Base-by-base conservation (phyloP, 2,329 filamentous ascomycete species). In the Trichothecium roseum region DNA sequence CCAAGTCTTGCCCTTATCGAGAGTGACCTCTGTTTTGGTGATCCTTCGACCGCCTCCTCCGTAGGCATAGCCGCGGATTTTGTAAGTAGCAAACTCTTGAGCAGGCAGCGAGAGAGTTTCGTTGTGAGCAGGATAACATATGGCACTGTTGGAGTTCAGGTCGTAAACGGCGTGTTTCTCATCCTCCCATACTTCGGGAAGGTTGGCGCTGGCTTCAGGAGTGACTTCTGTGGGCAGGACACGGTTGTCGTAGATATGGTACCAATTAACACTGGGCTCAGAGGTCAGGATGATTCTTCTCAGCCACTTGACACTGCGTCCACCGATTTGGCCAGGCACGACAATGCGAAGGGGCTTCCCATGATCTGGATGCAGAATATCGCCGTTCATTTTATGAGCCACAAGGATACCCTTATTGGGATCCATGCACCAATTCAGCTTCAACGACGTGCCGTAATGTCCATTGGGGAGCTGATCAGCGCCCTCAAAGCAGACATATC, bases 81-180 rank as follows among this genome's bases (percentile, higher is more conserved):
- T 74, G 55, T 91, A 93, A 1, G 52, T 69, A 10, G 67, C 50
- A 0, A 61, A 55, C 2, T 61, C 61, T 6, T 62, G 60, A 1
- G 17, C 14, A 10, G 57, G 46, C 4, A 84, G 47, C 4, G 60
- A 52, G 0, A 91, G 39, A 22, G 59, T 64, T 54, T 94, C 84
- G 31, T 86, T 72, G 44, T 95, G 87, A 8, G 79, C 77, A 1
- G 88, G 88, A 50, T 79, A 84, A 28, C 76, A 85, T 28, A 79
- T 81, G 5, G 82, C 86, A 14, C 84, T 89, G 49, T 95, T 95
- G 13, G 82, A 78, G 47, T 83, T 93, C 8, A 95, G 70, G 47
- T 94, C 88, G 53, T 94, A 94, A 41, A 95, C 94, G 15, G 86
- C 86, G 50, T 94, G 94, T 41, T 84, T 72, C 43, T 94, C 87